Evolutionary conservation across 306 rosid genomes (phyloP), one percentile per base, ranked within the genome.

Genomic region (Prunus padus): DNA sequence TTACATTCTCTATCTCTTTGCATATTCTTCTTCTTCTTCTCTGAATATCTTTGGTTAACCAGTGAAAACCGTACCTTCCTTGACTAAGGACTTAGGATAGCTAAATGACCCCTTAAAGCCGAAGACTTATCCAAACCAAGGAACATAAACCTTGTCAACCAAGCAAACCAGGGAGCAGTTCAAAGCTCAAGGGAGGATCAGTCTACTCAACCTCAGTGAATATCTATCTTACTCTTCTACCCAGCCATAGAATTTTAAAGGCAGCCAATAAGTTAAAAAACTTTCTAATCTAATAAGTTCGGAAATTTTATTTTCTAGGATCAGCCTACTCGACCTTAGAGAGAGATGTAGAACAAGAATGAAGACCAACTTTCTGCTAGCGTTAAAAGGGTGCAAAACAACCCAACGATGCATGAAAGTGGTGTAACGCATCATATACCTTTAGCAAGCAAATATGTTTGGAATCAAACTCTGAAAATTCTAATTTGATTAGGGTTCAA

Each of bases 101-200:
- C 33, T 12, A 66, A 66, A 44, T 18, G 5, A 15, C 31, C 52
- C 37, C 33, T 22, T 22, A 4, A 42, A n/a, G 50, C 16, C 26
- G 37, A 65, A 37, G 51, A 46, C n/a, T 69, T 50, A 18, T 30
- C 60, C 73, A 26, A 6, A 23, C 59, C 12, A 46, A 28, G 28
- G 61, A 26, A 30, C 28, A 69, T 30, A 28, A 56, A 42, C 18
- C 50, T 8, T 10, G 30, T 65, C 51, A 40, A 3, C 11, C 11
- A 20, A 51, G 49, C 62, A 31, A 70, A 70, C 63, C 6, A 70
- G 63, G 64, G 52, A 31, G 63, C 20, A 30, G 49, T 52, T 70
- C 63, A 12, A 44, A 65, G 50, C 31, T 31, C 52, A 23, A 9
- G 9, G 42, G 22, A 46, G 72, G 26, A 25, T 11, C 23, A 0